Evolutionary conservation across 2,329 filamentous ascomycete genomes (phyloP), one percentile per base, ranked within the genome.

Genomic region (Monilinia laxa): DNA sequence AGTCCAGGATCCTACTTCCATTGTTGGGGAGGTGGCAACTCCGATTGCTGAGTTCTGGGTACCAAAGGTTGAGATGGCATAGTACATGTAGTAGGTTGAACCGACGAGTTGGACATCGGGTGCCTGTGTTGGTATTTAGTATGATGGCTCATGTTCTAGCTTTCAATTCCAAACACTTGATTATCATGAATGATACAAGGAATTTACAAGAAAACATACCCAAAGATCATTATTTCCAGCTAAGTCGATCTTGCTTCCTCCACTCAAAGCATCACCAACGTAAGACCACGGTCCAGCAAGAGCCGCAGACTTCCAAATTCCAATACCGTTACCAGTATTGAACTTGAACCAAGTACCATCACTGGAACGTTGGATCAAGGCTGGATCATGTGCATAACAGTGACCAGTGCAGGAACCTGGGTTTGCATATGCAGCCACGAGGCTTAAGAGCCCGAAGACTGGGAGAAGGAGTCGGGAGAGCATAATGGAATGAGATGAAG

Each of bases 71-170:
- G 81, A 84, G 28, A 87, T 83, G 1, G 81, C 79, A 75, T 88
- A 88, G 79, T 85, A 87, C n/a, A 86, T 76, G 71, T 89, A 83
- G 78, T 89, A 90, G 0, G 80, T 79, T 64, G 77, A 79, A 69
- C 83, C 83, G n/a, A 90, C 80, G 20, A 83, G 77, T 23, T 79
- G 76, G 18, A 88, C 83, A 70, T 90, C 87, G 0, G 89, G 89
- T 2, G 88, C 88, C 86, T 87, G 51, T 40, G 12, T 47, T 35
- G 23, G 7, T 31, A 1, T n/a, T 59, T 7, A 59, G 49, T 16
- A 42, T n/a, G 31, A n/a, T n/a, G 16, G 2, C 2, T 54, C 31
- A 5, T 20, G 18, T 45, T 45, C 9, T 57, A 25, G 6, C n/a
- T 9, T 35, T 11, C 2, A 28, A 11, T 14, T 5, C 20, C 28